These are phyloP conservation scores for Pisolithus tinctorius DNA, from an alignment of 768 basidiomycete genomes.

Conservation along the genomic window DNA sequence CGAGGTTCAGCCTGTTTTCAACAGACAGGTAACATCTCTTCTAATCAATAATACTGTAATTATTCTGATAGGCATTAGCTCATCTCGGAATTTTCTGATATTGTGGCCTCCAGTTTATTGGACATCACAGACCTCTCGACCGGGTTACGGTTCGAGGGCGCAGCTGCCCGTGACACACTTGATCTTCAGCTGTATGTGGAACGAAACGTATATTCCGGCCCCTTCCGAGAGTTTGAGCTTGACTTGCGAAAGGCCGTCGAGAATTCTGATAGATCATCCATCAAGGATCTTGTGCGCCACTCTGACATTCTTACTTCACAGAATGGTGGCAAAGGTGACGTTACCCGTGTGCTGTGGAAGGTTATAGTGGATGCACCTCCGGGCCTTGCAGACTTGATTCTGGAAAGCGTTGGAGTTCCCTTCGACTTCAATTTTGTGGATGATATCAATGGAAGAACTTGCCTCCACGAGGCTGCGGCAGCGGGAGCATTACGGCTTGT, in stretches of 20 bases:
- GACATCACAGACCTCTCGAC: conserved; percentile 72
- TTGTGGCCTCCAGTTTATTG: conserved; percentile 76
- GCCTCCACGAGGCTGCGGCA: conserved; percentile 89
- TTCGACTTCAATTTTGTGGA: conserved; percentile 93
- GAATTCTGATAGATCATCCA: conserved; percentile 48
- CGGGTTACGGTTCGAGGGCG: conserved; percentile 72
- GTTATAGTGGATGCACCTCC: conserved; percentile 75
- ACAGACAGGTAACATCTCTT: conserved; percentile 65
- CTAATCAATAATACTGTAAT: conserved; percentile 1
- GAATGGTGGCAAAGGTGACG: conserved; percentile 53
- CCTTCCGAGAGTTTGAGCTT: conserved; percentile 83
- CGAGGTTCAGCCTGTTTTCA: conserved; percentile 98
- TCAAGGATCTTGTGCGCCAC: conserved; percentile 64
- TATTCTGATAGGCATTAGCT: conserved; percentile 44
- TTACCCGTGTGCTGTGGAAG: conserved; percentile 94
- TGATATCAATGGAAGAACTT: conserved; percentile 94
- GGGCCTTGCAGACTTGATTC: conserved; percentile 67
- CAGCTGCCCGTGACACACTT: conserved; percentile 69
- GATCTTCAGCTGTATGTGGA: conserved; percentile 66
- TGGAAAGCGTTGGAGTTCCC: conserved; percentile 54
- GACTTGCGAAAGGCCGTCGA: conserved; percentile 76
- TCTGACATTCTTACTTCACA: conserved; percentile 62
- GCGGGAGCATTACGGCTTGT: conserved; percentile 75
- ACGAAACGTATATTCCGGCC: conserved; percentile 54
- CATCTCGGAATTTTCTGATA: conserved; percentile 92